phyloP scores from a whole-genome alignment of 2,329 filamentous ascomycete species.

The Colletotrichum sansevieriae region DNA sequence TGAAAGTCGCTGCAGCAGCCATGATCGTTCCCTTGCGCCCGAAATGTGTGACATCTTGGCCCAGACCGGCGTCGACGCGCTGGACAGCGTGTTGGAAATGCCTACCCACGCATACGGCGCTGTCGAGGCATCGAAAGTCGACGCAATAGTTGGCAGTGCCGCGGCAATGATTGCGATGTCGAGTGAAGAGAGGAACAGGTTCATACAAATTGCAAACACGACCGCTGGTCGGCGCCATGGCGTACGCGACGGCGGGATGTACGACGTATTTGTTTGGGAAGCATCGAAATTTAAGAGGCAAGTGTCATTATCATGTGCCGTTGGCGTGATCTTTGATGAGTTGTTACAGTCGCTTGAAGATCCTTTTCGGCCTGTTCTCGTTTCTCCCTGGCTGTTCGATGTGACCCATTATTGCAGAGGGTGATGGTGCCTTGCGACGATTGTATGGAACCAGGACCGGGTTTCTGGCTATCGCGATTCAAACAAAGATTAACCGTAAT shows the following conservation, averaged over 20 bases:
- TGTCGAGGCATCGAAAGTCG: conserved; percentile 42
- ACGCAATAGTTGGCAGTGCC: conserved; percentile 47
- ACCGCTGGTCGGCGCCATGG: conserved; percentile 15
- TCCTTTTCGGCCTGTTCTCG: neutral
- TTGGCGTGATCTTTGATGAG: neutral
- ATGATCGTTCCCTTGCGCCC: conserved; percentile 56
- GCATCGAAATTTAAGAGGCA: neutral
- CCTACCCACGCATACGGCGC: conserved; percentile 48
- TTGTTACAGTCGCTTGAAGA: neutral
- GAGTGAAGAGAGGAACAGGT: conserved; percentile 45
- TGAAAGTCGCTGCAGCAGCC: conserved; percentile 51
- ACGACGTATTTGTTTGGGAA: neutral
- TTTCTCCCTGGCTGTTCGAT: neutral
- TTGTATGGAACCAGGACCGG: no score
- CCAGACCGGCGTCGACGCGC: conserved; percentile 77
- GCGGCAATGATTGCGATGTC: conserved; percentile 49
- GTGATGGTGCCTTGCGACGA: no score
- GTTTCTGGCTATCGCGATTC: no score
- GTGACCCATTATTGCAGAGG: neutral
- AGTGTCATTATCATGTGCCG: neutral
- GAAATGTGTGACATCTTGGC: conserved; percentile 61
- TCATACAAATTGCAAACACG: conserved; percentile 44
- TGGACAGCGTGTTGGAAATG: conserved; percentile 46
- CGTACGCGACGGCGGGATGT: neutral
- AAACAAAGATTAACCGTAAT: no score